Percentiles rank a stretch among this genome's conserved stretches.
phyloP scores from a whole-genome alignment of 768 basidiomycete genomes.

The Leccinum variicolor region DNA sequence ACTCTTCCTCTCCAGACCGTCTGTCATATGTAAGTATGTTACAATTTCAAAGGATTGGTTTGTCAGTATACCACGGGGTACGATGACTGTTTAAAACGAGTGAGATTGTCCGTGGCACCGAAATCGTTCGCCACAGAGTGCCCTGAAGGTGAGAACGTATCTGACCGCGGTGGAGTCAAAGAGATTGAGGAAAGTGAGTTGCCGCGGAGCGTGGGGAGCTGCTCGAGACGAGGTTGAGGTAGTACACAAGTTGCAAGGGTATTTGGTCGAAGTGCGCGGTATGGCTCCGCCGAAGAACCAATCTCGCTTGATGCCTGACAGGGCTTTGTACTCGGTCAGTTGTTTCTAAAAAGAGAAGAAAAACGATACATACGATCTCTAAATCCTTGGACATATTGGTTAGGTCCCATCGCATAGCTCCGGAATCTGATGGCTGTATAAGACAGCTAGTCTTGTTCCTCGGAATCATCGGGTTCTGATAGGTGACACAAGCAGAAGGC shows the following conservation, averaged over 20 bases:
- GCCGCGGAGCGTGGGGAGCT: not conserved
- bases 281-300: conserved; percentile 10
- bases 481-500: not conserved
- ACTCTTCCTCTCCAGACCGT: not conserved
- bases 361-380: conserved; percentile 26
- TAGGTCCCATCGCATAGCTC: conserved; percentile 18
- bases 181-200: not conserved
- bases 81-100: conserved; percentile 1
- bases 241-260: not conserved
- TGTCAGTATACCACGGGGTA: not conserved
- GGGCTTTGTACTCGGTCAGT: conserved; percentile 1
- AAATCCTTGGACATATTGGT: conserved; percentile 23
- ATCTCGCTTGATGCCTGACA: conserved; percentile 27
- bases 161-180: not conserved
- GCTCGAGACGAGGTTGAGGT: not conserved
- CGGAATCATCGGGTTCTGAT: conserved; percentile 14
- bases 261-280: not conserved
- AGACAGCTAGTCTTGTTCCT: conserved; percentile 8
- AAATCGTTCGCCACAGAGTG: not conserved
- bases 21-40: not conserved
- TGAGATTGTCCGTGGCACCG: not conserved
- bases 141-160: not conserved
- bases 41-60: not conserved
- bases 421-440: conserved; percentile 22
- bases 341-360: not conserved